Evolutionary conservation across 192 early-diverging fungal species (phyloP).

Genomic region (Endogone sp.): DNA sequence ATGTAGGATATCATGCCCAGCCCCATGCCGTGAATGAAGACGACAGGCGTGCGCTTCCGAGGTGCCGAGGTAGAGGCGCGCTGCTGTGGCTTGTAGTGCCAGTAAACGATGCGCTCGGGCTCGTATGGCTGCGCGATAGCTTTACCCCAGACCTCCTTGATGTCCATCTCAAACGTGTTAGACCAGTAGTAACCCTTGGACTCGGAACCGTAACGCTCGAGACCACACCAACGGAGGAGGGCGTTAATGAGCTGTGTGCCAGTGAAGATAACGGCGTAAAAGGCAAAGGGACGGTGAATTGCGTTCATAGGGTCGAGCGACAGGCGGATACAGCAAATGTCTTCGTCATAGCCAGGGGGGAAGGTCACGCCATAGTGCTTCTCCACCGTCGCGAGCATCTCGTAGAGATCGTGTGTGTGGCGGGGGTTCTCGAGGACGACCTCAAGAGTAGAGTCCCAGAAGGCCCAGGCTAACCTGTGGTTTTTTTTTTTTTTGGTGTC

Average conservation of each 20-base stretch:
- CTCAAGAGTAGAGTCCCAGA: slow-evolving; percentile 38
- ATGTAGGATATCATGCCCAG: no score
- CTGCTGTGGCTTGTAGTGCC: slow-evolving; percentile 28
- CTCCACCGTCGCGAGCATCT: slow-evolving; percentile 35
- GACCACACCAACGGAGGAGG: slow-evolving; percentile 11
- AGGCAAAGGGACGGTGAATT: slow-evolving; percentile 50
- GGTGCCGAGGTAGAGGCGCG: slow-evolving; percentile 5
- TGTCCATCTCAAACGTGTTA: slow-evolving; percentile 7
- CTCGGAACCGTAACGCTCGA: slow-evolving; percentile 12
- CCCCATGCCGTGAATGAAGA: slow-evolving; percentile 71
- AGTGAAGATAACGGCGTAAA: slow-evolving; percentile 42
- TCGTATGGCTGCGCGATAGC: neutral
- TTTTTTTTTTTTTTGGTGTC: neutral
- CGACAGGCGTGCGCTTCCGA: slow-evolving; percentile 45
- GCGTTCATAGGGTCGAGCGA: slow-evolving; percentile 50
- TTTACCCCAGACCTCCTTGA: slow-evolving; percentile 11
- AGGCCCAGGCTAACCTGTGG: slow-evolving; percentile 51
- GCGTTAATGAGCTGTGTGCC: slow-evolving; percentile 18
- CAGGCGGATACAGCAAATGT: slow-evolving; percentile 50
- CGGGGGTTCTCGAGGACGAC: slow-evolving; percentile 20
- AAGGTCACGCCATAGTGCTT: slow-evolving; percentile 31
- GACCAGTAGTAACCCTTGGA: slow-evolving; percentile 12
- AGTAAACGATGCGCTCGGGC: slow-evolving; percentile 29
- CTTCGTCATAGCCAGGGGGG: slow-evolving; percentile 32
- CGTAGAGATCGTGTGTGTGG: slow-evolving; percentile 35